Evolutionary conservation across 805 yeast genomes (phyloP), one percentile per base, ranked within the genome.

Genomic region (Candida parachauliodes): DNA sequence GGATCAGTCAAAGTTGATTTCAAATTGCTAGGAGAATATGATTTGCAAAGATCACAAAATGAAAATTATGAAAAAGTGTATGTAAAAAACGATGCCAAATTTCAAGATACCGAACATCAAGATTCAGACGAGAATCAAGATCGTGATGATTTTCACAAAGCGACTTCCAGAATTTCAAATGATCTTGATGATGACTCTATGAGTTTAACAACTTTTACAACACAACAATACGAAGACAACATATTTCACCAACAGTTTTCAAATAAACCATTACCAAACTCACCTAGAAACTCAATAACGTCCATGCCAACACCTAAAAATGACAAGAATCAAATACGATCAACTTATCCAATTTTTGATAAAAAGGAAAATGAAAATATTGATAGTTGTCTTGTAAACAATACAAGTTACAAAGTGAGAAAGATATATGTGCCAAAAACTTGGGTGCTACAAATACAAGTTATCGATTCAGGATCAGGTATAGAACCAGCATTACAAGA

Each of bases 1-100:
- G 97, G 97, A 2, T 71, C 75, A 10, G 94, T 89, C 8, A 71
- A 72, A 20, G 86, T 87, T 6, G 55, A 68, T 2, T 74, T 83
- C 45, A 74, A 68, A 45, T 56, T 81, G 11, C 37, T 82, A 14
- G 93, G 93, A 28, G 85, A 79, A 51, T 85, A 81, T 52, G 93
- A 83, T 50, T 72, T 47, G 6, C 53, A 44, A 12, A 46, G 59
- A 40, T 77, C 85, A 19, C 57, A 59, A 34, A 48, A 43, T 0
- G 52, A 49, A n/a, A 57, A 72, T 28, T 77, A 57, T 49, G 59
- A 62, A 22, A 57, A 68, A 24, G 87, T 80, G 3, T 71, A 57
- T 46, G 60, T 77, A 5, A 14, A 40, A 8, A 45, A 50, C 8
- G 61, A 67, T 11, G 14, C 34, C 2, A 31, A 27, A 25, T 9